These are phyloP conservation scores for Euphorbia pulcherrima DNA, from an alignment of 345 rosid species.

Conservation along the genomic window DNA sequence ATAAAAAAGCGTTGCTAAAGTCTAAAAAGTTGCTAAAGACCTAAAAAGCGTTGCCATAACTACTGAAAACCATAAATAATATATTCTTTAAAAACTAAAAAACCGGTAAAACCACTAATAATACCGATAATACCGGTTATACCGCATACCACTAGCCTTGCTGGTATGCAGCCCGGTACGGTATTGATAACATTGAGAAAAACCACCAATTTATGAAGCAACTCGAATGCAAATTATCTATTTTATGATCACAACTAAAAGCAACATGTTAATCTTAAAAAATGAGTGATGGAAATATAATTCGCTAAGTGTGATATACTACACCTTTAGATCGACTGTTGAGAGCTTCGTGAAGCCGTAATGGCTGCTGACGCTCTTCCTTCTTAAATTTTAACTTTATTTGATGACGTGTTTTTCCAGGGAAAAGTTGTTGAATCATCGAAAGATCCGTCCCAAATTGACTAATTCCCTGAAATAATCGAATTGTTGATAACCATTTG, in stretches of 20 bases:
- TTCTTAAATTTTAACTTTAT: conserved; percentile 65
- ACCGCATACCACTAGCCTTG: no score
- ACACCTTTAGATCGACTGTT: conserved; percentile 53
- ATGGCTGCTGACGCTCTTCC: conserved; percentile 68
- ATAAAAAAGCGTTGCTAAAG: no score
- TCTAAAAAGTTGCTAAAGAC: no score
- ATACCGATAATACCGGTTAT: no score
- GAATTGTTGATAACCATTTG: background rate
- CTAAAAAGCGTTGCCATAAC: no score
- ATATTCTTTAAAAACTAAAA: no score
- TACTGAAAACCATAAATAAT: no score
- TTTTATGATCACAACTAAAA: background rate
- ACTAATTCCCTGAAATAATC: conserved; percentile 47
- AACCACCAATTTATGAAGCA: background rate
- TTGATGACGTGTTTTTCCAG: conserved; percentile 62
- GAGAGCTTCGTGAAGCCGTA: conserved; percentile 57
- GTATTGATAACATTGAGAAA: no score
- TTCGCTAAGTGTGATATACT: background rate
- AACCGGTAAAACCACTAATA: no score
- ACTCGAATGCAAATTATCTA: no score
- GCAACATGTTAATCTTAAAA: background rate
- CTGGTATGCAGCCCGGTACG: no score
- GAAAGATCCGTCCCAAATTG: conserved; percentile 81
- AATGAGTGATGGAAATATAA: background rate
- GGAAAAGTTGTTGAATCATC: conserved; percentile 68